Percentiles rank a stretch among this genome's conserved stretches.
Conservation (phyloP, 768 basidiomycete species). For the Boletus rufocinnamomeus region DNA sequence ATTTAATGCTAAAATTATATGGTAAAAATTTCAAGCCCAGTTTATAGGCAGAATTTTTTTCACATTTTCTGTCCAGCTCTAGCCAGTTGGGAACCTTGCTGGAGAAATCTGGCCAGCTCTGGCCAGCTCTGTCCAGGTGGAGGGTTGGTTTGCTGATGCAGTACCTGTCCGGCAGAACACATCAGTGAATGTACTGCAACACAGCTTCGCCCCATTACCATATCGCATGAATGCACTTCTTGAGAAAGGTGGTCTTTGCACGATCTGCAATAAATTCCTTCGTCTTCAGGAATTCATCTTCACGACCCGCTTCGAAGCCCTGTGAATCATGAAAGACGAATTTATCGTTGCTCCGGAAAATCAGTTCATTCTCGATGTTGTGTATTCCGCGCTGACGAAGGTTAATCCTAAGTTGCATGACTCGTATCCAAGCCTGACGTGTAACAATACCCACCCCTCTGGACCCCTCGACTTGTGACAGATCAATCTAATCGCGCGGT, state of each 20-base stretch:
- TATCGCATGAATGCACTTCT: constrained; percentile 10
- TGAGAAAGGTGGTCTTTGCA: not conserved
- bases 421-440: too few relatives aligned
- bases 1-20: too few relatives aligned
- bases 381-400: not conserved
- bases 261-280: constrained; percentile 10
- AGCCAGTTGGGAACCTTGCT: too few relatives aligned
- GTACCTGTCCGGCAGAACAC: not conserved
- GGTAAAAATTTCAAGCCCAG: too few relatives aligned
- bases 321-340: constrained; percentile 9
- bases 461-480: not conserved
- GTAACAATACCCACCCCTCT: not conserved
- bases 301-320: constrained; percentile 10
- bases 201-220: not conserved
- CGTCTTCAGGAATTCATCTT: constrained; percentile 1
- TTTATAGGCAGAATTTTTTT: too few relatives aligned
- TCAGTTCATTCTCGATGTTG: constrained; percentile 2
- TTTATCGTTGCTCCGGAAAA: constrained; percentile 4
- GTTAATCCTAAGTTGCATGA: too few relatives aligned
- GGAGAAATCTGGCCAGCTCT: too few relatives aligned
- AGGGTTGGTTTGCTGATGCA: too few relatives aligned
- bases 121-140: too few relatives aligned
- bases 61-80: too few relatives aligned
- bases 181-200: not conserved
- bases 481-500: constrained; percentile 1